Percentiles rank a stretch among this genome's conserved stretches.
Conservation (phyloP, 495 filamentous ascomycete genomes). For the Penicillium angulare region DNA sequence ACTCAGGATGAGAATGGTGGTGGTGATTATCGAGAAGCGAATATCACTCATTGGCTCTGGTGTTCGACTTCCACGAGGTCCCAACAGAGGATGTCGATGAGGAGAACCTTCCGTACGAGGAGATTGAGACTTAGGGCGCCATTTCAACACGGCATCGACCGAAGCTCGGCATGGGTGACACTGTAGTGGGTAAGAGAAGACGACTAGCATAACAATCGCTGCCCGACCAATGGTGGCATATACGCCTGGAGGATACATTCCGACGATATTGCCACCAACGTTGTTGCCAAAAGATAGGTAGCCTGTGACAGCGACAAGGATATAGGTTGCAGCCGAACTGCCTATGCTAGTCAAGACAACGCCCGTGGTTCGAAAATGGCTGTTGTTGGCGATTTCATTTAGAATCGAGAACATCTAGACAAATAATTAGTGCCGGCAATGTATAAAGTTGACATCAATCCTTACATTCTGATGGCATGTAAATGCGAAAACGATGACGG, state of each 20-base stretch:
- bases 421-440: constrained; percentile 9
- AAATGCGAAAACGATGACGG: constrained; percentile 96
- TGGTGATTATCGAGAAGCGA: constrained; percentile 88
- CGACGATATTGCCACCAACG: constrained; percentile 86
- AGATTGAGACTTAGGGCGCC: constrained; percentile 63
- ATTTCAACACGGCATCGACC: constrained; percentile 86
- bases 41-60: constrained; percentile 72
- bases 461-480: constrained; percentile 97
- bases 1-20: constrained; percentile 74
- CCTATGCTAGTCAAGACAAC: constrained; percentile 85
- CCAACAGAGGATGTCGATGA: constrained; percentile 42
- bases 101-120: constrained; percentile 44
- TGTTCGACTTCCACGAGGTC: constrained; percentile 30
- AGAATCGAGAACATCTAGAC: constrained; percentile 95
- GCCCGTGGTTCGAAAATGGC: constrained; percentile 72
- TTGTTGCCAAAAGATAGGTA: constrained; percentile 91
- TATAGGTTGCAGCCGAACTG: constrained; percentile 73
- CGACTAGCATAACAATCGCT: constrained; percentile 93
- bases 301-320: constrained; percentile 89
- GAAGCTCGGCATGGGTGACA: constrained; percentile 93
- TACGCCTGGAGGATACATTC: constrained; percentile 81
- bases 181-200: constrained; percentile 95
- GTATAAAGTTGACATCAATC: constrained; percentile 5
- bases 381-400: constrained; percentile 88
- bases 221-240: constrained; percentile 88